phyloP scores from a whole-genome alignment of 1,284 basidiomycete species.

The Austropuccinia psidii region DNA sequence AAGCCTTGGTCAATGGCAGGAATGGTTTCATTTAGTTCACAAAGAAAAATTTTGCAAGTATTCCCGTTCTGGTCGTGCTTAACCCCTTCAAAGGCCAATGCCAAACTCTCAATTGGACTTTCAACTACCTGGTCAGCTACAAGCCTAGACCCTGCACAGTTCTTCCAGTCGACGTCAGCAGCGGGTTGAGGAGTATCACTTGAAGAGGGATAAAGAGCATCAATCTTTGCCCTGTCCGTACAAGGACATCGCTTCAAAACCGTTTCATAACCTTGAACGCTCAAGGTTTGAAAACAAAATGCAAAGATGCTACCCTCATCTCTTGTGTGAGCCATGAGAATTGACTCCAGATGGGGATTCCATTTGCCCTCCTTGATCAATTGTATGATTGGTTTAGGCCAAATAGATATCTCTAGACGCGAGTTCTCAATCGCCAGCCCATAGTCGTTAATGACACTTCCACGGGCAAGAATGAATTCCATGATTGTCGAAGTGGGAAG shows the following conservation, averaged over 20 bases:
- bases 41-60: slow-evolving; percentile 13
- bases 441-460: slow-evolving; percentile 15
- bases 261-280: slow-evolving; percentile 8
- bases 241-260: slow-evolving; percentile 10
- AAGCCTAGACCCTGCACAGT: neutral
- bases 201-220: slow-evolving; percentile 8
- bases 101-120: slow-evolving; percentile 17
- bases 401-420: neutral
- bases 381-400: neutral
- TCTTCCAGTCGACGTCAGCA: slow-evolving; percentile 4
- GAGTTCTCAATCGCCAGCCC: slow-evolving; percentile 28
- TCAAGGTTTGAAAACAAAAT: slow-evolving; percentile 13
- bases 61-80: slow-evolving; percentile 10
- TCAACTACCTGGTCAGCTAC: slow-evolving; percentile 11
- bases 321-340: slow-evolving; percentile 17
- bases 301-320: slow-evolving; percentile 34
- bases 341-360: slow-evolving; percentile 28
- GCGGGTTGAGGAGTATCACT: neutral
- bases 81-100: slow-evolving; percentile 2
- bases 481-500: neutral
- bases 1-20: slow-evolving; percentile 5
- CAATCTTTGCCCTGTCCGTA: neutral
- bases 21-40: slow-evolving; percentile 12
- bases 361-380: slow-evolving; percentile 31
- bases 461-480: slow-evolving; percentile 2